A percentile compares a stretch with the other conserved stretches of the same genome.
Evolutionary conservation across 202 grass and related monocot genomes (phyloP).

Genomic region (Digitaria exilis): DNA sequence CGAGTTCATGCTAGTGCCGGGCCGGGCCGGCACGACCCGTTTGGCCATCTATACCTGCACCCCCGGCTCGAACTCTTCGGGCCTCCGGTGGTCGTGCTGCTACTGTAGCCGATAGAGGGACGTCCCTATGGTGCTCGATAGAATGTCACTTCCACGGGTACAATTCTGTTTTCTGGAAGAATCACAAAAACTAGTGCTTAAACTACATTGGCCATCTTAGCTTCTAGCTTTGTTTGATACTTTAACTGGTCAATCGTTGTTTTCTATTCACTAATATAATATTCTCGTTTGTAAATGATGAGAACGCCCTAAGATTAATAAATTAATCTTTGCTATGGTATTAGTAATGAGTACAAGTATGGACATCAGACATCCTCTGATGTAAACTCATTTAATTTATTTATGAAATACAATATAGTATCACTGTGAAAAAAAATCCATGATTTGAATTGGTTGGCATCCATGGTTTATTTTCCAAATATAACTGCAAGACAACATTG

Average conservation of each 20-base stretch:
- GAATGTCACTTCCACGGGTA: constrained; percentile 79
- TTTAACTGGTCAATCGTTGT: not conserved
- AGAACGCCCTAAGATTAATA: constrained; percentile 59
- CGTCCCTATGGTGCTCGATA: not conserved
- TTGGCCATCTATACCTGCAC: too few species aligned
- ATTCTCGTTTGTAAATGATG: constrained; percentile 56
- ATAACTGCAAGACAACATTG: not conserved
- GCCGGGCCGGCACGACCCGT: too few species aligned
- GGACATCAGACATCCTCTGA: not conserved
- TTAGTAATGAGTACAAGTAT: constrained; percentile 91
- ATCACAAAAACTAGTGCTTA: not conserved
- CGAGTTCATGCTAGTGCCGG: too few species aligned
- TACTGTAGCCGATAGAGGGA: too few species aligned
- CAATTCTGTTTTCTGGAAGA: not conserved
- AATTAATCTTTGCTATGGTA: constrained; percentile 63
- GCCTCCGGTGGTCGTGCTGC: too few species aligned
- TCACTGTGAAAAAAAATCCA: not conserved
- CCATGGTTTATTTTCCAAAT: not conserved
- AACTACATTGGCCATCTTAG: not conserved
- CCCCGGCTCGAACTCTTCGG: too few species aligned
- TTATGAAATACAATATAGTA: not conserved
- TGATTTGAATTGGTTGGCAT: not conserved
- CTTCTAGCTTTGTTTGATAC: not conserved
- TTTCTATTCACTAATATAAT: not conserved
- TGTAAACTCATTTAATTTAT: not conserved